Base-by-base conservation (phyloP, 2,329 filamentous ascomycete genomes). In the Cucurbitaria berberidis region DNA sequence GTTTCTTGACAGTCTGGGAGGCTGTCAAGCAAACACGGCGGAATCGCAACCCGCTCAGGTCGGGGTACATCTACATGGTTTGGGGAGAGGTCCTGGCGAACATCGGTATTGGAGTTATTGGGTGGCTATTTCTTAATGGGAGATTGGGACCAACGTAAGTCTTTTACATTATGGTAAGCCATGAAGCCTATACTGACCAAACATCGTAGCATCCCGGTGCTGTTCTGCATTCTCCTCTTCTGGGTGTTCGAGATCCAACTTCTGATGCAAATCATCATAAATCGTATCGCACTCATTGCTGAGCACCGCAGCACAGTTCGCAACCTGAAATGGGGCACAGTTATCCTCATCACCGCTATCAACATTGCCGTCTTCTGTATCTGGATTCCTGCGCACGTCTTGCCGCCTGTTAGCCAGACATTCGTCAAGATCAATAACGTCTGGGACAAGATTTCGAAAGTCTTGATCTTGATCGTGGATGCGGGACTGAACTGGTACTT, bases 221-320 rank as follows among this genome's bases (percentile, higher is more conserved):
- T 73, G 3, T 72, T 72, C 60, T 70, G 67, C 48, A 70, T 72
- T 42, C 57, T 73, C 5, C 51, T 70, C 39, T 66, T 63, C 34
- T 73, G 70, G 70, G 66, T 70, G 1, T 69, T 70, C 24, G 54
- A 74, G 34, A 77, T 83, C 13, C 82, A 84, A 53, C 69, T 82
- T 1, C 60, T 84, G 1, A 77, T 83, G 70, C 81, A 84, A 58
- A 84, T 84, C 41, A 82, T 84, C 57, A 79, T 83, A 64, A 84
- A 84, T 59, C 77, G 82, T 47, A 79, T 83, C 19, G 74, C 77
- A 0, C 75, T 84, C 34, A 78, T 84, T 30, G 74, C 78, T 11
- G 75, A 80, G 13, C 69, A 77, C 38, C 70, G 69, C 21, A 66
- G 60, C 0, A 76, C 74, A 1, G 74, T 79, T 6, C 22, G 45